Percentiles rank a stretch among this genome's conserved stretches.
These are phyloP conservation scores for Pleurotus cornucopiae DNA, from an alignment of 768 basidiomycete genomes.

Conservation along the genomic window DNA sequence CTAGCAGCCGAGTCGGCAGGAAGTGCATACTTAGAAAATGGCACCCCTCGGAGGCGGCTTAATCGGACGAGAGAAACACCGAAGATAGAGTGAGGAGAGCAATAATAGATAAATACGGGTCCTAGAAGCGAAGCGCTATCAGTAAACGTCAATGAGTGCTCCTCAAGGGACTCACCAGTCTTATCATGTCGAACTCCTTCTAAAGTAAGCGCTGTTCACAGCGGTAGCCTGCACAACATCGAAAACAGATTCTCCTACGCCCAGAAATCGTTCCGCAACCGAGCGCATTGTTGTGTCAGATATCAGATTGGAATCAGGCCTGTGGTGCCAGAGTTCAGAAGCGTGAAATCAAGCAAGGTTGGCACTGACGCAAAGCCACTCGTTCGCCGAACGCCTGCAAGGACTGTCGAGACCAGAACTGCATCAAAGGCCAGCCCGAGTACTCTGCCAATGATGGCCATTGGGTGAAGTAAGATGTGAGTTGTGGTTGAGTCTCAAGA, in stretches of 20 bases:
- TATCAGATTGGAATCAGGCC: conserved; percentile 64
- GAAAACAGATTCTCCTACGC: conserved; percentile 86
- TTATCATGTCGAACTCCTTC: conserved; percentile 22
- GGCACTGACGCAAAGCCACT: conserved; percentile 83
- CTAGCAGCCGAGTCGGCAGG: no score
- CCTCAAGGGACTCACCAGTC: background rate
- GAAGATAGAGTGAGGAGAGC: background rate
- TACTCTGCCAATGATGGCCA: conserved; percentile 57
- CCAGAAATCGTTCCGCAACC: conserved; percentile 77
- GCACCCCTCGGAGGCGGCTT: no score
- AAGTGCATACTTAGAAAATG: no score
- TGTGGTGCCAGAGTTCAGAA: conserved; percentile 20
- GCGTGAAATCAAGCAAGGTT: background rate
- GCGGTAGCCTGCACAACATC: conserved; percentile 79
- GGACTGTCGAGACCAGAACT: conserved; percentile 79
- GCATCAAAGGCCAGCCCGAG: conserved; percentile 84
- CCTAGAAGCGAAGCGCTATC: background rate
- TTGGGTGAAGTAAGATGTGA: background rate
- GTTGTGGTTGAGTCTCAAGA: no score
- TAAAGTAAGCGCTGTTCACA: conserved; percentile 86
- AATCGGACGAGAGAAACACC: background rate
- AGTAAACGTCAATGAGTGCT: background rate
- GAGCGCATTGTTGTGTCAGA: conserved; percentile 75
- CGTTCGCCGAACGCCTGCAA: conserved; percentile 87
- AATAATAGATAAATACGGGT: conserved; percentile 4